Conservation (phyloP, 768 basidiomycete species). For the Auriscalpium microsporum region DNA sequence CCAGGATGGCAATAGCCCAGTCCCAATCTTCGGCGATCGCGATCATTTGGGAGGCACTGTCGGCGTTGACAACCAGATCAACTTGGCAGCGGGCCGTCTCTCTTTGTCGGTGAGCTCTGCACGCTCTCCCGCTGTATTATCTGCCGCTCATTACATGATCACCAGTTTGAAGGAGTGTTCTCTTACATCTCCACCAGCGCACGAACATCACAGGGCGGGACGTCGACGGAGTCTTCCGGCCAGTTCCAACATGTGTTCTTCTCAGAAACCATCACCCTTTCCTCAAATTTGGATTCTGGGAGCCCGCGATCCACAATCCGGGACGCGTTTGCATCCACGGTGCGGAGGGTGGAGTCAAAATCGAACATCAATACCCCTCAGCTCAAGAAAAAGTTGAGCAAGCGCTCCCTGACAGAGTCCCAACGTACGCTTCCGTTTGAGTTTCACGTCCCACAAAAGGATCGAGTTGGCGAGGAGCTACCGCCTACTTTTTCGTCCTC, state of each 20-base stretch:
- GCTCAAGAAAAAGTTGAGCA: not conserved
- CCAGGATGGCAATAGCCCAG: conserved; percentile 18
- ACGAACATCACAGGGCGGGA: conserved; percentile 15
- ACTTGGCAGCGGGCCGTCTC: conserved; percentile 44
- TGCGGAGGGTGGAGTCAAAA: not conserved
- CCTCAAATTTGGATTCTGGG: not conserved
- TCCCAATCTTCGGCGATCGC: conserved; percentile 51
- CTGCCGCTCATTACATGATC: conserved; percentile 1
- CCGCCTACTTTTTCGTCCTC: conserved; percentile 48
- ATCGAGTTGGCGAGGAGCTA: conserved; percentile 45
- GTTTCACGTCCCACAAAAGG: conserved; percentile 47
- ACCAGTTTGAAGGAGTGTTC: conserved; percentile 58
- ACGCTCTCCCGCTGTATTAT: not conserved
- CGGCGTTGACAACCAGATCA: conserved; percentile 42
- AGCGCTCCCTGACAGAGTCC: not conserved
- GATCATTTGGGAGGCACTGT: conserved; percentile 56
- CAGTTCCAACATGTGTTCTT: conserved; percentile 24
- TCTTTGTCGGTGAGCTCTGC: conserved; percentile 39
- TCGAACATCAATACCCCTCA: not conserved
- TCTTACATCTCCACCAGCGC: conserved; percentile 29
- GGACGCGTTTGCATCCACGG: not conserved
- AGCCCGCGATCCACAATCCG: not conserved
- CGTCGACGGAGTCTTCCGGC: conserved; percentile 5
- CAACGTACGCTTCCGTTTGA: conserved; percentile 35
- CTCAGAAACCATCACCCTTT: conserved; percentile 4